Percentiles rank a stretch among this genome's conserved stretches.
These are phyloP conservation scores for Daedaleopsis sinensis DNA, from an alignment of 768 basidiomycete species.

Conservation along the genomic window DNA sequence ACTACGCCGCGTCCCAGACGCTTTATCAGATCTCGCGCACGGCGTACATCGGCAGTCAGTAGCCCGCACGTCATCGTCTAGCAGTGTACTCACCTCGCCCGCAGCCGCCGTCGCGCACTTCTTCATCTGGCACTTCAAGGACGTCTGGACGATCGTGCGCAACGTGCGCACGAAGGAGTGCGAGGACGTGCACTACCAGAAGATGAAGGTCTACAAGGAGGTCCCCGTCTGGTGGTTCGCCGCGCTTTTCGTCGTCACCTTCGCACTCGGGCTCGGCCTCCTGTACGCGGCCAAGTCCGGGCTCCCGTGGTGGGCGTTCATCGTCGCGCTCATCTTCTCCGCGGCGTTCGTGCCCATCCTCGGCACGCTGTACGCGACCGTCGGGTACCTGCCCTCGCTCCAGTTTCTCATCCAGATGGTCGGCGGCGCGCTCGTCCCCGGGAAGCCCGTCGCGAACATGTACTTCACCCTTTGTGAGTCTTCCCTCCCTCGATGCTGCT, in stretches of 20 bases:
- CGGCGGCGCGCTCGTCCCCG: conserved; percentile 50
- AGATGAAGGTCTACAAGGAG: conserved; percentile 50
- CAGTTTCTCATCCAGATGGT: conserved; percentile 52
- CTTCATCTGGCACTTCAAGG: conserved; percentile 19
- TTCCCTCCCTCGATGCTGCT: background rate
- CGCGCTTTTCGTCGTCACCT: conserved; percentile 41
- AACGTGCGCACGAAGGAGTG: conserved; percentile 25
- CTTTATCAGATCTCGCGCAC: conserved; percentile 34
- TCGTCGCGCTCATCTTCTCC: conserved; percentile 55
- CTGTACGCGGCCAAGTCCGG: conserved; percentile 54
- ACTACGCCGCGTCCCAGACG: conserved; percentile 49
- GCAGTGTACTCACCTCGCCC: no score
- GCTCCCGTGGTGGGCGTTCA: conserved; percentile 54
- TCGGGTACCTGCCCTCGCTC: conserved; percentile 33
- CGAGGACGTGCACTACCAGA: conserved; percentile 55
- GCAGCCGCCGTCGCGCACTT: conserved; percentile 50
- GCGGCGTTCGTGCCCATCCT: conserved; percentile 54
- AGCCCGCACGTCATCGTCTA: background rate
- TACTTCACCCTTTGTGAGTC: conserved; percentile 21
- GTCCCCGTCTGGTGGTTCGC: conserved; percentile 55
- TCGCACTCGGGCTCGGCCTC: conserved; percentile 54
- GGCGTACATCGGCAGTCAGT: conserved; percentile 35
- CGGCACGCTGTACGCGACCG: conserved; percentile 55
- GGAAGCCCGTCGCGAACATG: conserved; percentile 55
- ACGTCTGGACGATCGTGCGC: conserved; percentile 21